phyloP scores from a whole-genome alignment of 2,329 filamentous ascomycete species.

The Magnaporthiopsis incrustans region DNA sequence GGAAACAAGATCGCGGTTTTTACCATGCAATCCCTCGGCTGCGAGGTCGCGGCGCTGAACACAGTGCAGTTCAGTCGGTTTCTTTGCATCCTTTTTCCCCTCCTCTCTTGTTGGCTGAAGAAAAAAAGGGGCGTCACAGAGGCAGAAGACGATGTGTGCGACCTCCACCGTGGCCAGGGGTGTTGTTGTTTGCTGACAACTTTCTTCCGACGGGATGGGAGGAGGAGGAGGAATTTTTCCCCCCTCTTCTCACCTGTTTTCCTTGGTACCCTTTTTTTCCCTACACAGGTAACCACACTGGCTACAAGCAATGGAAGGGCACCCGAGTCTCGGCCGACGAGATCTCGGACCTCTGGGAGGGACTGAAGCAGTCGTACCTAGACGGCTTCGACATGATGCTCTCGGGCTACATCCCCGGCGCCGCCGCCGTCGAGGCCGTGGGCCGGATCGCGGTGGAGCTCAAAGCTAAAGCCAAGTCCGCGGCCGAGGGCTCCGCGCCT shows the following conservation, averaged over 20 bases:
- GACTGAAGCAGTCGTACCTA: conserved; percentile 74
- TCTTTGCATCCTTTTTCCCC: conserved; percentile 2
- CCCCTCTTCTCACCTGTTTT: background rate
- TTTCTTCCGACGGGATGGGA: too few species aligned
- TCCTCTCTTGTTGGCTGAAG: conserved; percentile 1
- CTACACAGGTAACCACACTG: conserved; percentile 85
- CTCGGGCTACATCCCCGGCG: conserved; percentile 88
- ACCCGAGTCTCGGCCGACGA: conserved; percentile 74
- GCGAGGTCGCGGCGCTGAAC: conserved; percentile 88
- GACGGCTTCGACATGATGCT: conserved; percentile 91
- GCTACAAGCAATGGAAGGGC: conserved; percentile 82
- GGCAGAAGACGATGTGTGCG: background rate
- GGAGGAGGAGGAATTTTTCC: background rate
- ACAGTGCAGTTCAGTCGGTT: conserved; percentile 92
- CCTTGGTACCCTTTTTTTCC: background rate
- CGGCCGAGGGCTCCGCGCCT: conserved; percentile 33
- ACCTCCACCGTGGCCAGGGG: background rate
- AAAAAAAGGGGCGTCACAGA: conserved; percentile 1
- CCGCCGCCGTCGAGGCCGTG: conserved; percentile 73
- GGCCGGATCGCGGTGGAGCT: conserved; percentile 78
- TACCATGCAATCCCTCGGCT: conserved; percentile 86
- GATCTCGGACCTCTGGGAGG: conserved; percentile 76
- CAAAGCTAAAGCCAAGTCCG: conserved; percentile 56
- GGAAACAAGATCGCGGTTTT: conserved; percentile 97
- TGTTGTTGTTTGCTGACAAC: background rate